Percentiles rank a stretch among this genome's conserved stretches.
These are phyloP conservation scores for Cladosporium sp. DNA, from an alignment of 2,329 filamentous ascomycete species.

Conservation along the genomic window DNA sequence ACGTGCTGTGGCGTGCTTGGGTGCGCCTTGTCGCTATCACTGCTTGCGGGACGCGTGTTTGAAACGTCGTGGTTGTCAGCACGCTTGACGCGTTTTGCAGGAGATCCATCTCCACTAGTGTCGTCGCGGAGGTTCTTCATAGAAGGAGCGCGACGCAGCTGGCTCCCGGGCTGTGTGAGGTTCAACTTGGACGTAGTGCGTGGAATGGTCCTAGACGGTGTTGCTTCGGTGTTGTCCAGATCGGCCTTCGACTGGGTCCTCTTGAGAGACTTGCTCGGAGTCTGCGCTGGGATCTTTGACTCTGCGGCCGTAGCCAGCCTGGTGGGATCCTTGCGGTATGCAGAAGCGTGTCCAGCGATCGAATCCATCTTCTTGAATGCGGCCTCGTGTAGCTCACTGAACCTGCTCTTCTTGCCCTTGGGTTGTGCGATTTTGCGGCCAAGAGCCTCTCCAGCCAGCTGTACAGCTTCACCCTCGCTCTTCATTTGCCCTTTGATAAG, in stretches of 20 bases:
- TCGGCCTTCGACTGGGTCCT: conserved; percentile 57
- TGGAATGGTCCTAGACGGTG: conserved; percentile 18
- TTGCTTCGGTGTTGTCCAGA: conserved; percentile 52
- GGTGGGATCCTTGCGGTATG: conserved; percentile 57
- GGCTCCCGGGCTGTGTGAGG: conserved; percentile 22
- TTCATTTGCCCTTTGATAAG: conserved; percentile 66
- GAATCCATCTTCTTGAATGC: conserved; percentile 98
- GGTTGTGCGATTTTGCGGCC: conserved; percentile 73
- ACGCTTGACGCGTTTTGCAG: conserved; percentile 65
- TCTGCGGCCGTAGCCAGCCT: conserved; percentile 9
- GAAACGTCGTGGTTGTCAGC: conserved; percentile 23
- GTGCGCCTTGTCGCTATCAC: background rate
- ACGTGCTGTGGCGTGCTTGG: conserved; percentile 47
- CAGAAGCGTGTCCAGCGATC: conserved; percentile 79
- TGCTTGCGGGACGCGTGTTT: conserved; percentile 1
- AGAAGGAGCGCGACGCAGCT: conserved; percentile 22
- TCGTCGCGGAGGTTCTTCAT: conserved; percentile 23
- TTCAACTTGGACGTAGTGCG: conserved; percentile 23
- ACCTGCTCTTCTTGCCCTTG: conserved; percentile 73
- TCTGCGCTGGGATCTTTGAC: conserved; percentile 41
- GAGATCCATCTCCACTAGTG: conserved; percentile 31
- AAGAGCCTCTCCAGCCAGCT: conserved; percentile 36
- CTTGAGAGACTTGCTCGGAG: conserved; percentile 43
- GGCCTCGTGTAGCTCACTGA: conserved; percentile 78
- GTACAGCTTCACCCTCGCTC: conserved; percentile 54